phyloP scores from a whole-genome alignment of 2,329 filamentous ascomycete genomes.

The Penicillium sp. region DNA sequence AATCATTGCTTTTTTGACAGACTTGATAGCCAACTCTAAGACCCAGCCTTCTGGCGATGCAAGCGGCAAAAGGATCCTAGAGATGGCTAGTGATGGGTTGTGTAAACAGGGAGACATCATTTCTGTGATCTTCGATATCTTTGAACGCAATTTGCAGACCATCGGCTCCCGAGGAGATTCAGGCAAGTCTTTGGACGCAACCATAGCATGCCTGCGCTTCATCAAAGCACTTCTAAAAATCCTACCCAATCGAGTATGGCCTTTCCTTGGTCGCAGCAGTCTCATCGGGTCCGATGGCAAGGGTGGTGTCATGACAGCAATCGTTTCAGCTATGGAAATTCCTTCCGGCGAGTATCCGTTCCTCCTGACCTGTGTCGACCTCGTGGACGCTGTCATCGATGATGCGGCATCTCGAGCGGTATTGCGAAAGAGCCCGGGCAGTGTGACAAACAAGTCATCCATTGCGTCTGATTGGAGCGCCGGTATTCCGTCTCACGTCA shows the following conservation, averaged over 20 bases:
- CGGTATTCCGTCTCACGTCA: constrained; percentile 73
- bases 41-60: constrained; percentile 36
- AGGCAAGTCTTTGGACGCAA: constrained; percentile 63
- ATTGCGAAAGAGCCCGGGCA: constrained; percentile 40
- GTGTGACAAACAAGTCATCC: constrained; percentile 29
- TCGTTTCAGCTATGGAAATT: constrained; percentile 80
- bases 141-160: constrained; percentile 63
- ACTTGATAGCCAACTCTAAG: constrained; percentile 57
- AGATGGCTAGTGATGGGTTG: constrained; percentile 51
- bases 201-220: constrained; percentile 77
- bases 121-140: constrained; percentile 75
- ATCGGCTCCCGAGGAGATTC: constrained; percentile 58
- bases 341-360: constrained; percentile 74
- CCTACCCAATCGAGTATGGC: constrained; percentile 85
- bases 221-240: constrained; percentile 67
- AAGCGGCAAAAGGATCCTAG: constrained; percentile 46
- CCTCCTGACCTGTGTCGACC: constrained; percentile 66
- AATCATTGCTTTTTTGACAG: constrained; percentile 70
- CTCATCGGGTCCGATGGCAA: constrained; percentile 74
- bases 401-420: constrained; percentile 63
- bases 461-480: constrained; percentile 55
- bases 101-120: constrained; percentile 65
- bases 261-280: constrained; percentile 76
- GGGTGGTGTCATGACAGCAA: constrained; percentile 70
- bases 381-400: constrained; percentile 74